phyloP scores from a whole-genome alignment of 2,329 filamentous ascomycete species.

The Intubia oerlemansii region DNA sequence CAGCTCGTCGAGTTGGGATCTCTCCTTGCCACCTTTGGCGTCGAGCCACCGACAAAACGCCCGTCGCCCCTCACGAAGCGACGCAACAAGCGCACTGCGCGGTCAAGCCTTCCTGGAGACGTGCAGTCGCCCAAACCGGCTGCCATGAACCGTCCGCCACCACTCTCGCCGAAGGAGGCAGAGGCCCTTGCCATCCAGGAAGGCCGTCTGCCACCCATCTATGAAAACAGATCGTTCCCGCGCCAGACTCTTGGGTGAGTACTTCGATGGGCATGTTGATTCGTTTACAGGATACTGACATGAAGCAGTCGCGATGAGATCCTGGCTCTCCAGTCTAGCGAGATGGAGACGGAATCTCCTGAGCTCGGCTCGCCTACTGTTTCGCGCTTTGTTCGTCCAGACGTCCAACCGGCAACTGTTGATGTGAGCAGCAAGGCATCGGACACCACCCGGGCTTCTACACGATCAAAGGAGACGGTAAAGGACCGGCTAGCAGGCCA shows the following conservation, averaged over 20 bases:
- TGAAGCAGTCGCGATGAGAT: slow-evolving; percentile 36
- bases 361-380: slow-evolving; percentile 49
- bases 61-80: slow-evolving; percentile 19
- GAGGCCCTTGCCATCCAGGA: slow-evolving; percentile 28
- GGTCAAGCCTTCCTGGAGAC: no score
- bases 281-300: neutral
- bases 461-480: no score
- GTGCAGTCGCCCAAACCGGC: no score
- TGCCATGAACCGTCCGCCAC: slow-evolving; percentile 33
- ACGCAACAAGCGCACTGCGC: no score
- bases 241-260: slow-evolving; percentile 47
- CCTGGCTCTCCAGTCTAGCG: slow-evolving; percentile 29
- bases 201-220: slow-evolving; percentile 41
- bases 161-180: slow-evolving; percentile 32
- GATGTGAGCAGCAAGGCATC: no score
- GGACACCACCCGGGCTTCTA: no score
- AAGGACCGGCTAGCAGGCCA: no score
- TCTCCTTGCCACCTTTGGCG: slow-evolving; percentile 43
- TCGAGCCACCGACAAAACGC: slow-evolving; percentile 32
- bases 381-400: no score
- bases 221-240: slow-evolving; percentile 47
- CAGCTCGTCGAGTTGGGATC: slow-evolving; percentile 51
- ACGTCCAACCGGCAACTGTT: no score
- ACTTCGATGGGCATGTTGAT: neutral
- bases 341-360: slow-evolving; percentile 38